Evolutionary conservation across 495 filamentous ascomycete species (phyloP).

Genomic region (Trichoderma orchidacearum): DNA sequence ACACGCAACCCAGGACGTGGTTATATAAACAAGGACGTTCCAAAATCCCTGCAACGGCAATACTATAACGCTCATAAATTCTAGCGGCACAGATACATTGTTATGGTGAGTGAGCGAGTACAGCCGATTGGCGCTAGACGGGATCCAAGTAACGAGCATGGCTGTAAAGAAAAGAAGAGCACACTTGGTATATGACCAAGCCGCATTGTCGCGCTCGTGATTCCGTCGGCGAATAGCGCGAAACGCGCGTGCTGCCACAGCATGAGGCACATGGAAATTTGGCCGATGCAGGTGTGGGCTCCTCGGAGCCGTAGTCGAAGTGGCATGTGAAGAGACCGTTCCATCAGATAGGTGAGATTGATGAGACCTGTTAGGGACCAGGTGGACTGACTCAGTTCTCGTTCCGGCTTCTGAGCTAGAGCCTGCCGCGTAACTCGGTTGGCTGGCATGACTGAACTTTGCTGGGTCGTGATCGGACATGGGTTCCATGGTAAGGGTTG

Average conservation of each 20-base stretch:
- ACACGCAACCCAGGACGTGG: conserved; percentile 1
- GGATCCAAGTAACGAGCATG: conserved; percentile 29
- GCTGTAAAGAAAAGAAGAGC: conserved; percentile 33
- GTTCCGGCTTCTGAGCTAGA: background rate
- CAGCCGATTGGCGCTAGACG: conserved; percentile 25
- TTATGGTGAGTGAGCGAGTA: conserved; percentile 20
- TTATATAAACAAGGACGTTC: conserved; percentile 33
- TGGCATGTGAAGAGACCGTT: conserved; percentile 32
- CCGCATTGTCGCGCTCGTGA: conserved; percentile 11
- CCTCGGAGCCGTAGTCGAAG: background rate
- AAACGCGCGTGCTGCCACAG: background rate
- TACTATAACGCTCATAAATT: conserved; percentile 23
- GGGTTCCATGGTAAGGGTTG: conserved; percentile 29
- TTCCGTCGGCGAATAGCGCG: background rate
- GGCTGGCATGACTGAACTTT: conserved; percentile 11
- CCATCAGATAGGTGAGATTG: conserved; percentile 8
- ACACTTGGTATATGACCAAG: conserved; percentile 29
- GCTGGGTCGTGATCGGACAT: conserved; percentile 8
- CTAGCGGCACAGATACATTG: conserved; percentile 20
- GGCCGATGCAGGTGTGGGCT: background rate
- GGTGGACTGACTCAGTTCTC: background rate
- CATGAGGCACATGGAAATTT: background rate
- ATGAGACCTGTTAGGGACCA: background rate
- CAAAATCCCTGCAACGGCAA: conserved; percentile 33
- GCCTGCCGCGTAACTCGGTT: conserved; percentile 3